These are phyloP conservation scores for Eimeria necatrix DNA, from an alignment of 169 alveolate species.

Conservation along the genomic window DNA sequence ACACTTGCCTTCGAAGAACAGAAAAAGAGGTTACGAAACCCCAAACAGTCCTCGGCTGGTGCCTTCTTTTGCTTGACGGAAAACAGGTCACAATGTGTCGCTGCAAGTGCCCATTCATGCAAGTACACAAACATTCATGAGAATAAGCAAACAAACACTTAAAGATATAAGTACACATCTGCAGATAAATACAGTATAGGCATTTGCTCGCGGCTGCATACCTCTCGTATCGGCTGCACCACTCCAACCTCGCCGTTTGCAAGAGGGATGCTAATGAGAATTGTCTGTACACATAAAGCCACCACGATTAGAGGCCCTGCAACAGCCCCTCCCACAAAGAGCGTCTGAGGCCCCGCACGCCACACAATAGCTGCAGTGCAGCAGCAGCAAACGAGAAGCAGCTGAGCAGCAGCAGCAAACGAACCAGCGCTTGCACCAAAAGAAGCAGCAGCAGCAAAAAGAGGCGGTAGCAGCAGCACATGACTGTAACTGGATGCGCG, in stretches of 20 bases:
- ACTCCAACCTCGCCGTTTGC: constrained; percentile 76
- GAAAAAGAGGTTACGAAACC: too few relatives aligned
- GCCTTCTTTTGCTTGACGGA: too few relatives aligned
- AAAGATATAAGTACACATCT: too few relatives aligned
- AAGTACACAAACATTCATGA: neutral
- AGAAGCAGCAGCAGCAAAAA: neutral
- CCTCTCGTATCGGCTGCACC: constrained; percentile 72
- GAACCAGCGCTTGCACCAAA: neutral
- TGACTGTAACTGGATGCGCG: neutral
- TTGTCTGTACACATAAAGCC: constrained; percentile 31
- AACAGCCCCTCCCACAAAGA: constrained; percentile 38
- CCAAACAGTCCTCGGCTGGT: too few relatives aligned
- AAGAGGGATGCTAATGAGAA: constrained; percentile 66
- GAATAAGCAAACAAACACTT: neutral
- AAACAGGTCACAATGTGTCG: neutral
- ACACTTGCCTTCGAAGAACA: too few relatives aligned
- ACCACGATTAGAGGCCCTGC: constrained; percentile 61
- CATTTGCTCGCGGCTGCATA: neutral
- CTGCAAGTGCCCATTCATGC: neutral
- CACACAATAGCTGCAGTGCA: neutral
- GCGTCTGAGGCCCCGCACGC: constrained; percentile 17
- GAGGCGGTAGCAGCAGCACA: neutral
- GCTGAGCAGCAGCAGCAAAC: neutral
- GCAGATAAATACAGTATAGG: neutral
- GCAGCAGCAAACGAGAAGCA: neutral